Conservation (phyloP, 208 protist genomes). For the Angomonas ambiguus region DNA sequence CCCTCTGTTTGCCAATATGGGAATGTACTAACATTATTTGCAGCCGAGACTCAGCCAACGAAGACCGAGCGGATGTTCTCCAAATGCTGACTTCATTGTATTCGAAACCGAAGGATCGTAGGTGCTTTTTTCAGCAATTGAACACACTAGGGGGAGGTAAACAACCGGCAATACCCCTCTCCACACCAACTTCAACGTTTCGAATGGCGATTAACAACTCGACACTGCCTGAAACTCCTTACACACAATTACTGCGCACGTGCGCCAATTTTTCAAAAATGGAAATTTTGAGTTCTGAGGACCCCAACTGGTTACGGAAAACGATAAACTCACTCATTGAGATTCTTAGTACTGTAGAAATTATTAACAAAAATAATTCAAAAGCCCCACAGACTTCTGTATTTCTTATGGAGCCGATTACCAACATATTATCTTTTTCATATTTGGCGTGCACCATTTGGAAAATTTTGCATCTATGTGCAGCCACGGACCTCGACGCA, state of each 20-base stretch:
- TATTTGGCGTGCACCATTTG: background rate
- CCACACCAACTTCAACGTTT: background rate
- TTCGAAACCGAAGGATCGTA: slow-evolving; percentile 70
- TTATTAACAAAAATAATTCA: background rate
- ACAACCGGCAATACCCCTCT: background rate
- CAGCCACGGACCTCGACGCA: background rate
- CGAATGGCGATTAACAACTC: background rate
- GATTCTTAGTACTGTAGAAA: background rate
- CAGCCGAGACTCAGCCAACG: slow-evolving; percentile 17
- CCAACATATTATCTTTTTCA: background rate
- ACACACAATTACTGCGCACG: background rate
- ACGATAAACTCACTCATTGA: background rate
- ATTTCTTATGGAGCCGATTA: background rate
- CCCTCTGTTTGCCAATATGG: slow-evolving; percentile 78
- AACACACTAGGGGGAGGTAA: background rate
- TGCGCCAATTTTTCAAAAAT: background rate
- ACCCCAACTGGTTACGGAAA: background rate
- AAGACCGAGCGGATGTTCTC: slow-evolving; percentile 14
- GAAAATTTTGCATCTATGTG: background rate
- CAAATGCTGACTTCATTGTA: slow-evolving; percentile 35
- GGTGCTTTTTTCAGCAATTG: slow-evolving; percentile 56
- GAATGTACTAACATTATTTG: slow-evolving; percentile 64
- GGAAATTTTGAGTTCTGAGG: background rate
- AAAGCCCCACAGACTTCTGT: background rate
- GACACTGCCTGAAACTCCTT: background rate